Conservation (phyloP, 192 early-diverging fungal genomes). For the Pilaira anomala region DNA sequence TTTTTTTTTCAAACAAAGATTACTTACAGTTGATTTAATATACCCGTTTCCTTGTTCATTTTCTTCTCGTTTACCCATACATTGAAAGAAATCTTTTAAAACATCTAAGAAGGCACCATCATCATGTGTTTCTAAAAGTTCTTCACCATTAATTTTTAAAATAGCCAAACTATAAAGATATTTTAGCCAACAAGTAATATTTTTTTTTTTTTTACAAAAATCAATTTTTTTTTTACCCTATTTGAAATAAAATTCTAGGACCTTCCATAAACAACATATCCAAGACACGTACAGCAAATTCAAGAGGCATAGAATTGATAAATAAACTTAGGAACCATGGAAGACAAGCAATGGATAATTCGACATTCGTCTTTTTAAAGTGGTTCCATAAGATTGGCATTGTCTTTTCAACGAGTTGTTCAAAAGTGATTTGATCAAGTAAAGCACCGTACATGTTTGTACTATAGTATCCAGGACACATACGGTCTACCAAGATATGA, state of each 20-base stretch:
- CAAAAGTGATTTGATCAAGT: constrained; percentile 94
- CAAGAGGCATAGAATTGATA: constrained; percentile 94
- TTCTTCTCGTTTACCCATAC: constrained; percentile 52
- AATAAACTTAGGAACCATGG: constrained; percentile 98
- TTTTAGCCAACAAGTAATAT: no score
- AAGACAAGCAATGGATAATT: constrained; percentile 93
- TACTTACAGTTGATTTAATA: constrained; percentile 5
- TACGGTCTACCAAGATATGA: constrained; percentile 81
- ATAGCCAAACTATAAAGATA: constrained; percentile 54
- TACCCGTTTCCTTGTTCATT: constrained; percentile 34
- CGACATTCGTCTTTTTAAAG: constrained; percentile 85
- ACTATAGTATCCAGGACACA: constrained; percentile 94
- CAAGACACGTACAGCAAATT: constrained; percentile 82
- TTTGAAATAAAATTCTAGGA: constrained; percentile 92
- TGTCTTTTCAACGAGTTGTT: constrained; percentile 79
- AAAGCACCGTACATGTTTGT: constrained; percentile 98
- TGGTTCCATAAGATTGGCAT: constrained; percentile 89
- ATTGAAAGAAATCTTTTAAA: constrained; percentile 82
- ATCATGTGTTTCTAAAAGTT: constrained; percentile 61
- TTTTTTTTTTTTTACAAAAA: not conserved
- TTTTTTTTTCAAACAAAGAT: not conserved
- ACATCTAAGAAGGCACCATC: constrained; percentile 80
- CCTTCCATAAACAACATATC: constrained; percentile 99
- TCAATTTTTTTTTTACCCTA: constrained; percentile 51
- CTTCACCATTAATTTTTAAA: constrained; percentile 87